A percentile compares a stretch with the other conserved stretches of the same genome.
phyloP scores from a whole-genome alignment of 768 basidiomycete genomes.

The Pulveroboletus sp. region DNA sequence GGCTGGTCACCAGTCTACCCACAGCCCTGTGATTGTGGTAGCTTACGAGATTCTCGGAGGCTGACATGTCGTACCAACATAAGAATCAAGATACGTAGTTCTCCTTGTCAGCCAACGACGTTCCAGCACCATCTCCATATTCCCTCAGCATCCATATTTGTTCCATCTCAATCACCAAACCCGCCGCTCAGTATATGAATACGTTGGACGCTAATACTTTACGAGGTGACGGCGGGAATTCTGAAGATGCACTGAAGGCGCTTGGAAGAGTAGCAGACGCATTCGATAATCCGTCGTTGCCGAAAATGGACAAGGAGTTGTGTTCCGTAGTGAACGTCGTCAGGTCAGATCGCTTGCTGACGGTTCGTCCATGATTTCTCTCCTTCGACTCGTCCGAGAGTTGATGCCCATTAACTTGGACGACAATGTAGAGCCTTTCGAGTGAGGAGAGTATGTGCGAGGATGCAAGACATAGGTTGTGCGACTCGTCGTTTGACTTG shows the following conservation, averaged over 20 bases:
- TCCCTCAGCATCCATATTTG: background rate
- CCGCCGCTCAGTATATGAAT: constrained; percentile 5
- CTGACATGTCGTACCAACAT: constrained; percentile 12
- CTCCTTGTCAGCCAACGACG: constrained; percentile 5
- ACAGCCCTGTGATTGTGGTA: background rate
- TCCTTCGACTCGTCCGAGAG: background rate
- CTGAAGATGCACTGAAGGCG: constrained; percentile 19
- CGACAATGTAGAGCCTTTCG: constrained; percentile 9
- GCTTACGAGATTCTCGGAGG: constrained; percentile 11
- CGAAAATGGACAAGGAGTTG: constrained; percentile 17
- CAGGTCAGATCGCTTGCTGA: constrained; percentile 17
- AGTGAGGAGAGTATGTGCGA: constrained; percentile 12
- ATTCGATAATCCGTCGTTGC: constrained; percentile 22
- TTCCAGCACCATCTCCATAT: background rate
- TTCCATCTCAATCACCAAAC: too few species aligned
- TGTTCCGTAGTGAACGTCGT: constrained; percentile 20
- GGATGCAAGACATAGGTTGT: constrained; percentile 1
- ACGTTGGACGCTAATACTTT: background rate
- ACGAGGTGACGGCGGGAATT: background rate
- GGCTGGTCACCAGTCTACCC: background rate
- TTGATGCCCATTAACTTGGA: background rate
- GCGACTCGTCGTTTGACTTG: constrained; percentile 10
- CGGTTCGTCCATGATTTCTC: constrained; percentile 11
- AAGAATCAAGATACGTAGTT: background rate
- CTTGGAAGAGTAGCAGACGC: constrained; percentile 28